These are phyloP conservation scores for Epichloe hybrida DNA, from an alignment of 2,329 filamentous ascomycete species.

Conservation along the genomic window DNA sequence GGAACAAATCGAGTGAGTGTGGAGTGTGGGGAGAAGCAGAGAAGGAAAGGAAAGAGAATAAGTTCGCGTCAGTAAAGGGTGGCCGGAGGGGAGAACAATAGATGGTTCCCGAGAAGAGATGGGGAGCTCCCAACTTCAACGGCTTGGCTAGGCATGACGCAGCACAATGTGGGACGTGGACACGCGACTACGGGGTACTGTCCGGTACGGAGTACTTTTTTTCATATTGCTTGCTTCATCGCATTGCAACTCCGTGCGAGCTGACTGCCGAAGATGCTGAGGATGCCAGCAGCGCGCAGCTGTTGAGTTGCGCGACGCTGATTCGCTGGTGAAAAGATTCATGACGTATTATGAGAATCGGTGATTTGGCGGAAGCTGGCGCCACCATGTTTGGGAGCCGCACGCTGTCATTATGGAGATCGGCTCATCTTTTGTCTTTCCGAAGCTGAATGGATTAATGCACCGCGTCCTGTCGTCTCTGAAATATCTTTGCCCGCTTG, in stretches of 20 bases:
- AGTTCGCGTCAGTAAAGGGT: not conserved
- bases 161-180: not conserved
- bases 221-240: not conserved
- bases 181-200: no score
- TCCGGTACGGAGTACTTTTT: no score
- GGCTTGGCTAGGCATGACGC: not conserved
- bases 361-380: not conserved
- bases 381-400: no score
- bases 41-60: not conserved
- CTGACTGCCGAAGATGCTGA: not conserved
- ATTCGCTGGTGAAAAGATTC: constrained; percentile 2
- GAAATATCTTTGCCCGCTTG: no score
- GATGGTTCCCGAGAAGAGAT: not conserved
- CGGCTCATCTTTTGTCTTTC: no score
- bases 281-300: constrained; percentile 1
- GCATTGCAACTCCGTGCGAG: not conserved
- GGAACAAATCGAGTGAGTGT: not conserved
- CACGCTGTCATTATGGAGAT: no score
- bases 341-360: constrained; percentile 8
- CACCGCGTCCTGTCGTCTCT: no score
- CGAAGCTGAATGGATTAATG: no score
- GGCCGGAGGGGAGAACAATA: not conserved
- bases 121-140: not conserved
- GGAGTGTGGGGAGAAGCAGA: not conserved
- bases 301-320: not conserved